Conservation (phyloP, 257 asterid species). For the Coffea canephora region DNA sequence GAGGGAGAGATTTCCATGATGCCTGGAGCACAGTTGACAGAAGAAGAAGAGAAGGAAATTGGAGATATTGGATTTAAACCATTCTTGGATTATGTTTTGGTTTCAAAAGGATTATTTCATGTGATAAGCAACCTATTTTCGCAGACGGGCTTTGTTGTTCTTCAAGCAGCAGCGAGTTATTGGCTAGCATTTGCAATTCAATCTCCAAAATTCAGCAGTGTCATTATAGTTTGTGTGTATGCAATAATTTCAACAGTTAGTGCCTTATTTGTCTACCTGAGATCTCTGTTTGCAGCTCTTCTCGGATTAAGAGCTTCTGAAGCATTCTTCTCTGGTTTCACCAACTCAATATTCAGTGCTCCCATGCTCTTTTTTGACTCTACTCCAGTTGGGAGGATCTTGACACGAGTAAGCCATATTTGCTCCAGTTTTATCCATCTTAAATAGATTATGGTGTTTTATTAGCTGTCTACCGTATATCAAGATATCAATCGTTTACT, state of each 20-base stretch:
- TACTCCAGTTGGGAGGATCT: constrained; percentile 76
- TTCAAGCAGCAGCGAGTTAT: constrained; percentile 74
- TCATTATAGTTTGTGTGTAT: constrained; percentile 44
- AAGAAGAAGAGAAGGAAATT: constrained; percentile 62
- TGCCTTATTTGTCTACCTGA: constrained; percentile 49
- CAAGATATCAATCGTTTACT: neutral
- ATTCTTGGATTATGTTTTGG: constrained; percentile 43
- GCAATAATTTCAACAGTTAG: constrained; percentile 44
- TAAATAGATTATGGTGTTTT: neutral
- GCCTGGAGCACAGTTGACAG: constrained; percentile 50
- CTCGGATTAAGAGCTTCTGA: constrained; percentile 67
- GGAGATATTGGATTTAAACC: constrained; percentile 55
- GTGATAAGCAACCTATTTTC: constrained; percentile 17
- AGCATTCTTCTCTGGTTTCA: constrained; percentile 58
- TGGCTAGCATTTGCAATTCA: constrained; percentile 67
- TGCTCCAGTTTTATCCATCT: neutral
- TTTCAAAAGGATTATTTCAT: constrained; percentile 44
- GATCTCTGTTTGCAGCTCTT: constrained; percentile 47
- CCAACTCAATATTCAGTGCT: constrained; percentile 56
- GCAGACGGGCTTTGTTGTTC: constrained; percentile 45
- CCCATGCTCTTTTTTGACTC: constrained; percentile 87
- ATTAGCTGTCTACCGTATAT: neutral
- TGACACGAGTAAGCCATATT: constrained; percentile 56
- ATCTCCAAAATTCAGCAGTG: constrained; percentile 33
- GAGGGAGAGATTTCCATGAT: constrained; percentile 37